These are phyloP conservation scores for Pichia sp. DNA, from an alignment of 1,139 yeast species.

Conservation along the genomic window DNA sequence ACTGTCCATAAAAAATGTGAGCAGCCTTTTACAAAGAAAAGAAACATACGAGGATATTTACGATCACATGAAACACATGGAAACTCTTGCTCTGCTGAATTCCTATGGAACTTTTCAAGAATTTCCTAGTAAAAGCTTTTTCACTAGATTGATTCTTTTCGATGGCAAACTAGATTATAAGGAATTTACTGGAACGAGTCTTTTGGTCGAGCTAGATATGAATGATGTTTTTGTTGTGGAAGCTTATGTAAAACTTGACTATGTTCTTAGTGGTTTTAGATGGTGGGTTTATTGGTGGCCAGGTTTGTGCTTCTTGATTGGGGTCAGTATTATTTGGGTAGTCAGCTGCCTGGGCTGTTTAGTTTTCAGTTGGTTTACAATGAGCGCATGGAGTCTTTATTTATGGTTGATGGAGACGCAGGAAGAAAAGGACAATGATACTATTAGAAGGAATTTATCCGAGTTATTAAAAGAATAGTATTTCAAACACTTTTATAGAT, in stretches of 20 bases:
- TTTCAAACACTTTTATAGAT: not conserved
- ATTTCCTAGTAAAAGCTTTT: constrained; percentile 3
- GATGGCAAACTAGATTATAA: constrained; percentile 7
- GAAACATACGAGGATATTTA: not conserved
- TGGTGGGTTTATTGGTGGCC: constrained; percentile 24
- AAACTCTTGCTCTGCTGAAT: constrained; percentile 9
- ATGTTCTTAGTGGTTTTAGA: constrained; percentile 17
- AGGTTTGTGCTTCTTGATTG: constrained; percentile 19
- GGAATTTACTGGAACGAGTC: constrained; percentile 11
- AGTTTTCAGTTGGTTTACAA: constrained; percentile 13
- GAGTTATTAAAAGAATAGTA: constrained; percentile 4
- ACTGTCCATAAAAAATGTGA: constrained; percentile 8
- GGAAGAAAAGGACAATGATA: not conserved
- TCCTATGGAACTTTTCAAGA: constrained; percentile 8
- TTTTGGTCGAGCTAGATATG: constrained; percentile 17
- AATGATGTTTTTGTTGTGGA: constrained; percentile 15
- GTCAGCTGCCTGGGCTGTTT: constrained; percentile 13
- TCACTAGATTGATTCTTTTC: constrained; percentile 13
- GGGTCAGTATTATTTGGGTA: constrained; percentile 16
- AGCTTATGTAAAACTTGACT: constrained; percentile 16
- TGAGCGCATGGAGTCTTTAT: not conserved
- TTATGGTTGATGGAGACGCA: not conserved
- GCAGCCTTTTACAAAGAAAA: constrained; percentile 9
- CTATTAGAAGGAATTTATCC: constrained; percentile 1
- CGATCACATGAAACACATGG: constrained; percentile 2